Evolutionary conservation across 805 yeast genomes (phyloP), one percentile per base, ranked within the genome.

Genomic region (Dipodascus geniculatus): DNA sequence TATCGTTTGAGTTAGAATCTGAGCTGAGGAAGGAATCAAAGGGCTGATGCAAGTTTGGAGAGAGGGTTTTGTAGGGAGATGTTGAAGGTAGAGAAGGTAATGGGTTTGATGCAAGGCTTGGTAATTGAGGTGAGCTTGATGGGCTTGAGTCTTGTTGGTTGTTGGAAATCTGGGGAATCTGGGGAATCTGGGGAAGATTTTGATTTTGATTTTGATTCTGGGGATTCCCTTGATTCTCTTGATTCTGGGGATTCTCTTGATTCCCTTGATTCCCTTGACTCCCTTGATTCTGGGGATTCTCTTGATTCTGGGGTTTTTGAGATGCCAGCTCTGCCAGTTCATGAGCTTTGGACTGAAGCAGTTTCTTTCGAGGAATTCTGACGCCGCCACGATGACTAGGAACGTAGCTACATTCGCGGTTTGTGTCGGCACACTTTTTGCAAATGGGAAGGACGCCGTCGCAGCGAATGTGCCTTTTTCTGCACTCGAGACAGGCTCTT

Each of bases 361-460:
- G 20, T n/a, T 38, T 38, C 19, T 38, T 38, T 38, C 44, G 14
- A 22, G 49, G 49, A 11, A 48, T 16, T 19, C 54, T 20, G 23
- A 47, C 23, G n/a, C 54, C 54, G 6, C 54, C 54, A 14, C 54
- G 54, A 50, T 53, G 54, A 33, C 54, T 52, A 6, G 22, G 22
- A 16, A 50, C 48, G 23, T 33, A 52, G 23, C n/a, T 53, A 9
- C 54, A 52, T n/a, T 50, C 54, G 14, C 31, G 51, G 19, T 50
- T 23, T n/a, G 19, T 17, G n/a, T 50, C 24, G 2, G 20, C 3
- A 20, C 54, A 52, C 20, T 51, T 33, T 9, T 50, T 23, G 38
- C 54, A 52, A 14, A 31, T 51, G 14, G 52, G 49, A 3, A 17
- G 35, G 9, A 16, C 54, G 14, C 42, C 49, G 31, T 28, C 48